These are phyloP conservation scores for Albugo candida DNA, from an alignment of 352 stramenopile species.

Conservation along the genomic window DNA sequence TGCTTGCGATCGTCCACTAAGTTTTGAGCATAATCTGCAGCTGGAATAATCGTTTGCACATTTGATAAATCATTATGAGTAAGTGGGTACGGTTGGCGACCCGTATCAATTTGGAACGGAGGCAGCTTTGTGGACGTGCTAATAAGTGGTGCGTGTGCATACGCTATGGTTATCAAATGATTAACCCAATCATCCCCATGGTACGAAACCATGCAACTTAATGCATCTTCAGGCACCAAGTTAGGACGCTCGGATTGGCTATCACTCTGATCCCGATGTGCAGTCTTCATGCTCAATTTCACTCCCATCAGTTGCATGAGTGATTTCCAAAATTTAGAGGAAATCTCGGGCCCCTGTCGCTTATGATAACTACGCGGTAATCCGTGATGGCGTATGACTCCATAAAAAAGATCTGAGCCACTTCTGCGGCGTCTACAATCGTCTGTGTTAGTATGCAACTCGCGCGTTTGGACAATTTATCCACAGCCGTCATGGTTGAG, in stretches of 20 bases:
- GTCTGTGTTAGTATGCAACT: constrained; percentile 8
- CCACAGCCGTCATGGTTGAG: constrained; percentile 1
- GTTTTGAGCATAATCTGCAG: not conserved
- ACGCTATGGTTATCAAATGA: constrained; percentile 11
- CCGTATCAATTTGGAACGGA: constrained; percentile 13
- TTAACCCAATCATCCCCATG: constrained; percentile 9
- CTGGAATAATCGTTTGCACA: not conserved
- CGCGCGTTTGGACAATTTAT: constrained; percentile 6
- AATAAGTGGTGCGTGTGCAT: constrained; percentile 8
- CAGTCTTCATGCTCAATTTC: constrained; percentile 5
- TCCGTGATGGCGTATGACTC: constrained; percentile 8
- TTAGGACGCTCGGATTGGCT: constrained; percentile 10
- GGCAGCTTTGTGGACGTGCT: constrained; percentile 4
- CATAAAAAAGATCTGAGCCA: constrained; percentile 6
- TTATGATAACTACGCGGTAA: constrained; percentile 7
- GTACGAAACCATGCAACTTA: constrained; percentile 8
- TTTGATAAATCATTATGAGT: not conserved
- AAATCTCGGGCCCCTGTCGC: constrained; percentile 10
- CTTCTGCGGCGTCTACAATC: not conserved
- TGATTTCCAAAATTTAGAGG: constrained; percentile 6
- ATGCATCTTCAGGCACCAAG: constrained; percentile 4
- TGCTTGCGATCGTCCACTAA: constrained; percentile 2
- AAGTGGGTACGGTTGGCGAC: not conserved
- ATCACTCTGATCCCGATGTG: constrained; percentile 6
- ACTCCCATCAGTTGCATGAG: constrained; percentile 10